These are phyloP conservation scores for Voacanga thouarsii DNA, from an alignment of 257 asterid genomes.

Conservation along the genomic window DNA sequence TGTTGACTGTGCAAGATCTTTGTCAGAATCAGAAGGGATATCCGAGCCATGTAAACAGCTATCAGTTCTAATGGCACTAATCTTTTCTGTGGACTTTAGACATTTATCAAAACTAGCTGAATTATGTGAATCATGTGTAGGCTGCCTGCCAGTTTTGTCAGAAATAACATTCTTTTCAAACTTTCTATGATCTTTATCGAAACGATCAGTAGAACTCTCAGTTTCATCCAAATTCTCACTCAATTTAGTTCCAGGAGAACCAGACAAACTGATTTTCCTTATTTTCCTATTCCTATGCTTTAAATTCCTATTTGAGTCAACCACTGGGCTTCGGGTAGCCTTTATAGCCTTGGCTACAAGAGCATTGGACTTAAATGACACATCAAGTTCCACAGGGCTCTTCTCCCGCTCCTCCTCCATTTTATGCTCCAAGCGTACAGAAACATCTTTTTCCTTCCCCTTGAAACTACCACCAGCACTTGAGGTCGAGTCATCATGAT, in stretches of 20 bases:
- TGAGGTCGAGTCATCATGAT: slow-evolving; percentile 20
- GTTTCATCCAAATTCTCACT: slow-evolving; percentile 24
- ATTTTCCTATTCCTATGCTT: slow-evolving; percentile 24
- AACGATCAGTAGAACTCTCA: slow-evolving; percentile 26
- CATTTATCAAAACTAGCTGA: neutral
- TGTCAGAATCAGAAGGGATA: slow-evolving; percentile 10
- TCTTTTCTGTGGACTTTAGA: slow-evolving; percentile 1
- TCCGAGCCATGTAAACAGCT: neutral
- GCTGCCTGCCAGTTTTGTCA: neutral
- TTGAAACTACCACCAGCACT: slow-evolving; percentile 25
- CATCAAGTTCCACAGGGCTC: slow-evolving; percentile 69
- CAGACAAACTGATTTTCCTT: slow-evolving; percentile 28
- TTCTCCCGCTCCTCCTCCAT: slow-evolving; percentile 43
- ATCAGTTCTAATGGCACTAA: neutral
- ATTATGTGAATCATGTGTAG: neutral
- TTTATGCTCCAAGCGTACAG: slow-evolving; percentile 22
- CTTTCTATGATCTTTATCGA: slow-evolving; percentile 28
- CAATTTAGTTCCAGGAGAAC: slow-evolving; percentile 26
- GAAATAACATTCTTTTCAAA: slow-evolving; percentile 22
- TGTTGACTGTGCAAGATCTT: slow-evolving; percentile 8
- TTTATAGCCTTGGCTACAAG: slow-evolving; percentile 71
- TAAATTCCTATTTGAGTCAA: slow-evolving; percentile 23
- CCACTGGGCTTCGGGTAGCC: slow-evolving; percentile 42
- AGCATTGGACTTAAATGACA: slow-evolving; percentile 73
- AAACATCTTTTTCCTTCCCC: slow-evolving; percentile 38